phyloP scores from a whole-genome alignment of 495 filamentous ascomycete species.

The Hypoxylon lenormandii region DNA sequence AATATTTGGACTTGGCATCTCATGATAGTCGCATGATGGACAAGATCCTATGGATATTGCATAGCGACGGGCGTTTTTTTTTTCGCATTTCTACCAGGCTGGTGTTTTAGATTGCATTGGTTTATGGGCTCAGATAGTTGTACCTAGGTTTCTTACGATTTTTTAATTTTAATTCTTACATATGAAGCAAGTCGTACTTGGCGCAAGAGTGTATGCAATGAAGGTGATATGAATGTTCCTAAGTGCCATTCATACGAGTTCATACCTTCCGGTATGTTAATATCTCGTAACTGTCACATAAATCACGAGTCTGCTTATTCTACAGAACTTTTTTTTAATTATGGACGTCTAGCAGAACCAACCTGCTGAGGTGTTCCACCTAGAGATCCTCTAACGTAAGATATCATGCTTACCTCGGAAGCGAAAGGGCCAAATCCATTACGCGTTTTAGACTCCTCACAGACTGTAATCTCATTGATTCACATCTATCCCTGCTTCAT shows the following conservation, averaged over 20 bases:
- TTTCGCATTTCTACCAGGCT: neutral
- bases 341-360: slow-evolving; percentile 24
- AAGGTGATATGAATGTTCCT: no score
- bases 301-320: neutral
- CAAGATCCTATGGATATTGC: slow-evolving; percentile 6
- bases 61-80: slow-evolving; percentile 31
- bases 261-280: no score
- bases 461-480: slow-evolving; percentile 18
- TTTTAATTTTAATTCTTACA: no score
- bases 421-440: slow-evolving; percentile 24
- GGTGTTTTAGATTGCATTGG: neutral
- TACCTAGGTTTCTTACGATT: neutral
- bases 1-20: neutral
- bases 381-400: slow-evolving; percentile 12
- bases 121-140: neutral
- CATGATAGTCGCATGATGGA: neutral
- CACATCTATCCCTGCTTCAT: neutral
- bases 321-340: slow-evolving; percentile 21
- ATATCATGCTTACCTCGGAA: slow-evolving; percentile 19
- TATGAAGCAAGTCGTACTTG: no score
- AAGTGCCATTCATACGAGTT: no score
- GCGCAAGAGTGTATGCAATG: no score
- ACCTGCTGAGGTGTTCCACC: slow-evolving; percentile 26
- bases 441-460: slow-evolving; percentile 33
- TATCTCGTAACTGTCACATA: no score